A percentile compares a stretch with the other conserved stretches of the same genome.
Conservation (phyloP, 805 yeast genomes). For the Wickerhamiella shivajii region DNA sequence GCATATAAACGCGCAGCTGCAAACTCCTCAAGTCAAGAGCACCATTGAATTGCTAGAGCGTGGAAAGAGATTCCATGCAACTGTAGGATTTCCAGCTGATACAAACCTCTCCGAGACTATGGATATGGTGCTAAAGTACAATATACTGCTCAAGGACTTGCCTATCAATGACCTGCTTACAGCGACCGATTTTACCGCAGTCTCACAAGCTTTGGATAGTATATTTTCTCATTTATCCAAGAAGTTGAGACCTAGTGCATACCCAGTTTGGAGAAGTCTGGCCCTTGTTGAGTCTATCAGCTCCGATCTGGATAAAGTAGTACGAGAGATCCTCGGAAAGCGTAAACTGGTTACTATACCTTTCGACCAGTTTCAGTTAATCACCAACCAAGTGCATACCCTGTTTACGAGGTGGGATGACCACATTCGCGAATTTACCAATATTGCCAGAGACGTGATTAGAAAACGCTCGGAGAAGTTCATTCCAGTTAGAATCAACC, state of each 20-base stretch:
- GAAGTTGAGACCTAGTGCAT: slow-evolving; percentile 41
- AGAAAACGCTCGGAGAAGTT: slow-evolving; percentile 62
- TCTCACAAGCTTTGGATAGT: slow-evolving; percentile 32
- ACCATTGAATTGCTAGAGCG: slow-evolving; percentile 47
- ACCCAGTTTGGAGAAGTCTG: slow-evolving; percentile 52
- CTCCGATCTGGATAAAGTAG: slow-evolving; percentile 35
- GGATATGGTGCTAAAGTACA: slow-evolving; percentile 38
- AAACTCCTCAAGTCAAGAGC: slow-evolving; percentile 36
- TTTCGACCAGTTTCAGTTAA: slow-evolving; percentile 28
- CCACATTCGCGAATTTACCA: slow-evolving; percentile 45
- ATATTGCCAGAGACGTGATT: slow-evolving; percentile 56
- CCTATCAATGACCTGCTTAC: slow-evolving; percentile 48
- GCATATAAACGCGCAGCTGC: slow-evolving; percentile 43
- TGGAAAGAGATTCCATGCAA: slow-evolving; percentile 69
- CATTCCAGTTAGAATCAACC: slow-evolving; percentile 45
- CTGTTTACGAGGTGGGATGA: slow-evolving; percentile 42
- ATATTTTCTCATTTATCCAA: slow-evolving; percentile 47
- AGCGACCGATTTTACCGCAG: slow-evolving; percentile 31
- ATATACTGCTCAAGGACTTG: slow-evolving; percentile 50
- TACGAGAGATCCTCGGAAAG: slow-evolving; percentile 28
- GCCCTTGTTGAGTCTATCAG: slow-evolving; percentile 52
- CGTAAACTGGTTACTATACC: slow-evolving; percentile 33
- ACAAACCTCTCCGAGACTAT: slow-evolving; percentile 48
- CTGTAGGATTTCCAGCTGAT: slow-evolving; percentile 57
- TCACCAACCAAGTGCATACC: slow-evolving; percentile 22